Conservation (phyloP, 352 stramenopile species). For the Blastocystis sp. region DNA sequence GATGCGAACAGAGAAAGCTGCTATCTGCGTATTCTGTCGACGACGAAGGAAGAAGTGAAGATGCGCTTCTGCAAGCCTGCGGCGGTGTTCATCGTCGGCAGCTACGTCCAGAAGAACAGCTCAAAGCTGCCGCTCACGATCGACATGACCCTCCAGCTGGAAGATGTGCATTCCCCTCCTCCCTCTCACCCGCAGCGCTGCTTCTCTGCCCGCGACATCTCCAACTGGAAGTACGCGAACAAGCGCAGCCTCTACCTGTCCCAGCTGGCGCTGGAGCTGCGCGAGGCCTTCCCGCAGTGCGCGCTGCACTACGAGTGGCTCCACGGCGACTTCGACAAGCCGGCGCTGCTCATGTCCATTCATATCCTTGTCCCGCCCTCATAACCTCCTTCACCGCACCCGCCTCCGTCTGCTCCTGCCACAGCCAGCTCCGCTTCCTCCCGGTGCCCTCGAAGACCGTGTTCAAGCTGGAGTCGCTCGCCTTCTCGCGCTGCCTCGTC, state of each 20-base stretch:
- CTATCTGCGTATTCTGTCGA: neutral
- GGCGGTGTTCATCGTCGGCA: constrained; percentile 23
- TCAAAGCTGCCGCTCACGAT: constrained; percentile 1
- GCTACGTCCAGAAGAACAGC: constrained; percentile 30
- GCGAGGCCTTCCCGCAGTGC: neutral
- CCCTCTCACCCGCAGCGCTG: neutral
- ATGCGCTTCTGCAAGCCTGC: constrained; percentile 33
- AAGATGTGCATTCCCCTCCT: neutral
- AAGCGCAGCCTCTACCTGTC: constrained; percentile 26
- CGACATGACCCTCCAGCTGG: constrained; percentile 31
- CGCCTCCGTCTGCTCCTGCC: neutral
- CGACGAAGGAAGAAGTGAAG: neutral
- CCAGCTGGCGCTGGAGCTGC: neutral
- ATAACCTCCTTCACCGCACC: neutral
- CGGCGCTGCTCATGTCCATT: neutral
- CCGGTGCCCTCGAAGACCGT: constrained; percentile 10
- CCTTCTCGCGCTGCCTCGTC: neutral
- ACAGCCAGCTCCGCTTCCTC: constrained; percentile 1
- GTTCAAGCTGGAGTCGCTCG: neutral
- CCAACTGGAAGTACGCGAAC: constrained; percentile 51
- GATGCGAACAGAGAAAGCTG: neutral
- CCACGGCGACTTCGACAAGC: constrained; percentile 53
- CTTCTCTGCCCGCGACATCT: neutral
- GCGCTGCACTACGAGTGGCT: constrained; percentile 36
- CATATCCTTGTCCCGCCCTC: no score